Base-by-base conservation (phyloP, 1,284 basidiomycete species). In the Austroboletus rostrupii region DNA sequence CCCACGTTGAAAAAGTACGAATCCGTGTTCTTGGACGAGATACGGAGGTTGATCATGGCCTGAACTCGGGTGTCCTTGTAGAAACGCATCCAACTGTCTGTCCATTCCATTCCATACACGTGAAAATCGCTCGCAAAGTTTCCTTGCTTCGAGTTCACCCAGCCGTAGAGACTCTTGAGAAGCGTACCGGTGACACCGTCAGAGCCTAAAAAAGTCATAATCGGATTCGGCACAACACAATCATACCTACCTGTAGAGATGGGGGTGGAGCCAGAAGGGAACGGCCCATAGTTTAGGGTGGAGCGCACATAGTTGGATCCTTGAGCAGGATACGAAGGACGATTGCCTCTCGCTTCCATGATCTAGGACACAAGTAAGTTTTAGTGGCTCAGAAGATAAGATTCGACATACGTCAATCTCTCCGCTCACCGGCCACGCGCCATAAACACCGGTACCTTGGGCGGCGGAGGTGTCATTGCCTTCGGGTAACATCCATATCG, bases 91-190 rank as follows among this genome's bases (percentile, higher is more conserved):
- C 83, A 88, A 26, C 77, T 66, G 12, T 77, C 74, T 6, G 88
- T 90, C 90, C 90, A 92, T 62, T 92, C 88, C 38, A 93, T 64
- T 10, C 80, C 76, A 61, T 88, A 92, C 0, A 80, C 83, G 61
- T 90, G 86, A 72, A 84, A 91, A 14, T 70, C 79, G 49, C 77
- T 67, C 49, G 77, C 81, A 70, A 77, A 91, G 48, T 76, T 78
- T 38, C 74, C 72, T 52, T 81, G 80, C 60, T 85, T 82, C 53
- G 83, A 75, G 51, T 73, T 74, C 72, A 85, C 81, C 80, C 83
- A 88, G 16, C 84, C 85, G 67, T 81, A 87, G 14, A 65, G 48
- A 19, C 55, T 68, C 35, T 65, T 68, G 45, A 65, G 42, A 12
- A 69, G 42, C 5, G 55, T 67, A 11, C 43, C 14, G 1, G 51